A percentile compares a stretch with the other conserved stretches of the same genome.
Conservation (phyloP, 352 stramenopile genomes). For the Blastocystis sp. region DNA sequence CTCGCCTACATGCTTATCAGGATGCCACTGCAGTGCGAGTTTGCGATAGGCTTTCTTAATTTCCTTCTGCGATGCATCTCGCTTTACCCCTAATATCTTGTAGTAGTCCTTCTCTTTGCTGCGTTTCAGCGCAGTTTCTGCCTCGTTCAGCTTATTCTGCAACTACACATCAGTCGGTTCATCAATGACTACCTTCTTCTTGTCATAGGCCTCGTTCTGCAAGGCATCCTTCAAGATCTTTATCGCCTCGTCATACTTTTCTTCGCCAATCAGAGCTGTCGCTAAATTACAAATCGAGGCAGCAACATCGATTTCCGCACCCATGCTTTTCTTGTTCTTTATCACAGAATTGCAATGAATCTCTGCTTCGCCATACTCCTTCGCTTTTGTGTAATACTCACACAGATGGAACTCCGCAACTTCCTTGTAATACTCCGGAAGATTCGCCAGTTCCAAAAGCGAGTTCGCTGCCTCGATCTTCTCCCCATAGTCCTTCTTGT, state of each 20-base stretch:
- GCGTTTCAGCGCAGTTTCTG: conserved; percentile 64
- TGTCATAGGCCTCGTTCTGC: conserved; percentile 68
- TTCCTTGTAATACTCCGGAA: not conserved
- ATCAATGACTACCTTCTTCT: not conserved
- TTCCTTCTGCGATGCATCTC: conserved; percentile 69
- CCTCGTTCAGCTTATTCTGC: conserved; percentile 5
- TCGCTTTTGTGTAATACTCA: not conserved
- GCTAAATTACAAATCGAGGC: not conserved
- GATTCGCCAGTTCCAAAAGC: not conserved
- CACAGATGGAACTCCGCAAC: not conserved
- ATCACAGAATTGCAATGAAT: not conserved
- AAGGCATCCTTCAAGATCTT: conserved; percentile 71
- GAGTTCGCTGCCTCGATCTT: not conserved
- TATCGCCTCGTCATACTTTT: conserved; percentile 76
- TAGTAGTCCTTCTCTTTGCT: conserved; percentile 72
- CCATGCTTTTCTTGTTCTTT: not conserved
- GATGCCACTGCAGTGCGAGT: conserved; percentile 73
- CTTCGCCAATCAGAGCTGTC: conserved; percentile 70
- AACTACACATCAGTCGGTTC: conserved; percentile 20
- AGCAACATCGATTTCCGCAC: not conserved
- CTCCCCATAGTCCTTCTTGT: not conserved
- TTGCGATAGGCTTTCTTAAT: conserved; percentile 77
- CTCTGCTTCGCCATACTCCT: not conserved
- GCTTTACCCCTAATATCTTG: conserved; percentile 75
- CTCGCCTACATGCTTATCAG: conserved; percentile 69